Base-by-base conservation (phyloP, 2,329 filamentous ascomycete species). In the Plenodomus tracheiphilus region DNA sequence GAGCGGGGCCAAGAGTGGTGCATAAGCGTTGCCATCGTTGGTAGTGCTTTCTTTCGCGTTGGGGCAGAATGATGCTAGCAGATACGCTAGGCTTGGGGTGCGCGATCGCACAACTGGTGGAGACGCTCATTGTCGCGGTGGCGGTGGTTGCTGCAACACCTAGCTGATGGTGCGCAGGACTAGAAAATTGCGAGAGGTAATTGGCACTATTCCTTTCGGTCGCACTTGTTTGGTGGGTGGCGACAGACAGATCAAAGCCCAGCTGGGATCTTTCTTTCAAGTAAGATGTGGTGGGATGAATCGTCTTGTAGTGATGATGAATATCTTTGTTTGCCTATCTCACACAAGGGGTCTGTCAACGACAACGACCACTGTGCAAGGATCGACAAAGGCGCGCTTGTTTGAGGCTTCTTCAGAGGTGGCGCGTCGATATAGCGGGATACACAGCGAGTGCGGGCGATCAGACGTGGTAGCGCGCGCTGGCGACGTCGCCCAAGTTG, bases 21-120 rank as follows among this genome's bases (percentile, higher is more conserved):
- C 56, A 58, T 28, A 62, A 41, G 30, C 53, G 56, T 19, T 68
- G 65, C 59, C 61, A 69, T 40, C 57, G 56, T 43, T 57, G 56
- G 35, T 66, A 69, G 25, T 62, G 56, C 39, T 66, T 66, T n/a
- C 64, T 46, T 30, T 68, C 61, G 21, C 58, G 53, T 9, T 56
- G 48, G 21, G 62, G 43, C 28, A 69, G 47, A 22, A 69, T 61
- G 19, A 61, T 46, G 39, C 55, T 59, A 11, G 65, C 66, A 20
- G 61, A 54, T 30, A 66, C 49, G 18, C 51, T 52, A 18, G 50
- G 20, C 51, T 52, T 19, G 49, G 46, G 30, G 16, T 37, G 35
- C 16, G 35, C 16, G 16, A 37, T 8, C 9, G 16, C 35, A 18
- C 35, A 37, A 20, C 16, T 8, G 18, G 35, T 8, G 18, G 35